phyloP scores from a whole-genome alignment of 257 asterid species.

The Solanum bulbocastanum region DNA sequence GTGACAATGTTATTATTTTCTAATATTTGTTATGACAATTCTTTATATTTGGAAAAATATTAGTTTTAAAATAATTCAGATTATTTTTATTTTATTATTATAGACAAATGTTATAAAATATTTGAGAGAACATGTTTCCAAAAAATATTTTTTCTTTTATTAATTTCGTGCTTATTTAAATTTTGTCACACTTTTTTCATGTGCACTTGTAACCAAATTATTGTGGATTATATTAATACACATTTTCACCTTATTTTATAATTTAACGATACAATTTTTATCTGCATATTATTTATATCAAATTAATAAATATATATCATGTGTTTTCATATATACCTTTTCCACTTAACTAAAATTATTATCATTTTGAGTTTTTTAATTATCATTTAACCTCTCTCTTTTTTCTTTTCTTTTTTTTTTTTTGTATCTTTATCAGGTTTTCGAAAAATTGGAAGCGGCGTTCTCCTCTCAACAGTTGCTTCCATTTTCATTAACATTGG shows the following conservation, averaged over 20 bases:
- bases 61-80: background rate
- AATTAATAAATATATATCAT: background rate
- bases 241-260: background rate
- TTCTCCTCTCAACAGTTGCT: conserved; percentile 41
- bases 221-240: background rate
- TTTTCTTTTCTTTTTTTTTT: background rate
- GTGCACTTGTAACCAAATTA: background rate
- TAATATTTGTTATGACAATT: too few relatives aligned
- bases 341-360: background rate
- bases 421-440: conserved; percentile 32
- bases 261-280: background rate
- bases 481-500: conserved; percentile 59
- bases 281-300: background rate
- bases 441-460: conserved; percentile 65
- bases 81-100: background rate
- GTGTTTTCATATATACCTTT: too few relatives aligned
- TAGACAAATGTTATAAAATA: background rate
- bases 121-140: background rate
- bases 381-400: background rate
- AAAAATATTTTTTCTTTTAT: accelerated
- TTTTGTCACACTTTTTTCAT: background rate
- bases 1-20: background rate
- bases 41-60: background rate
- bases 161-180: background rate
- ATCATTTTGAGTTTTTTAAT: background rate